Conservation (phyloP, 1,284 basidiomycete genomes). For the Testicularia cyperi region DNA sequence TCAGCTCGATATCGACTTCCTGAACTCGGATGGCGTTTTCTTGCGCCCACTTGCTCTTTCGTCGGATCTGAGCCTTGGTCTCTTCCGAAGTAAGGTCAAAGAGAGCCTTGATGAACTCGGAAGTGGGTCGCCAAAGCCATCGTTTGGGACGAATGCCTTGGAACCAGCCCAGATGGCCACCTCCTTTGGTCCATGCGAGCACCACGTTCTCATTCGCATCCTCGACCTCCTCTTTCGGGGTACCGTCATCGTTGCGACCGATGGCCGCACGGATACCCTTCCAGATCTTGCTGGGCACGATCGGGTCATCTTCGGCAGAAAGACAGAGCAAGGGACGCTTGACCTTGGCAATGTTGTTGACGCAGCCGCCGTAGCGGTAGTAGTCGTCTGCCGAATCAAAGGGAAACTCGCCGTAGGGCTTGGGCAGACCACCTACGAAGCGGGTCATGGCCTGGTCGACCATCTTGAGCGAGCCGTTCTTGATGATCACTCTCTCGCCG, state of each 20-base stretch:
- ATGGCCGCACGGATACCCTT: conserved; percentile 30
- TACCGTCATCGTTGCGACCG: conserved; percentile 28
- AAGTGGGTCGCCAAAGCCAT: conserved; percentile 51
- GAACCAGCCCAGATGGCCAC: conserved; percentile 97
- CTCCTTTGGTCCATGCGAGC: conserved; percentile 73
- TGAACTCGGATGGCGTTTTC: conserved; percentile 8
- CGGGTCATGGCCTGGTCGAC: conserved; percentile 69
- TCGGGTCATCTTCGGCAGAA: conserved; percentile 87
- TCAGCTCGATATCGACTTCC: conserved; percentile 39
- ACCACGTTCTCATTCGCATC: conserved; percentile 70
- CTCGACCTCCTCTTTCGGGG: conserved; percentile 62
- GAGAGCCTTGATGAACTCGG: conserved; percentile 43
- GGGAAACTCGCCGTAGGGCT: conserved; percentile 47
- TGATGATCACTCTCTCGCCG: conserved; percentile 19
- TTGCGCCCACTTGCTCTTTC: conserved; percentile 21
- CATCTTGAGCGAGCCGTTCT: conserved; percentile 55
- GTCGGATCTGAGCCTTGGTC: conserved; percentile 7
- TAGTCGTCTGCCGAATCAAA: conserved; percentile 72
- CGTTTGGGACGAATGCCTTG: conserved; percentile 61
- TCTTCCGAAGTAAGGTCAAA: conserved; percentile 26
- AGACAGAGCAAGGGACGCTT: conserved; percentile 69
- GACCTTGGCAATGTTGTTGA: conserved; percentile 43
- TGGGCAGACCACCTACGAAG: conserved; percentile 71
- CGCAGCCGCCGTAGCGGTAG: conserved; percentile 65
- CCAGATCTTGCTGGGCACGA: conserved; percentile 64